Conservation (phyloP, 805 yeast genomes). For the Maudiozyma serrabonitensis region DNA sequence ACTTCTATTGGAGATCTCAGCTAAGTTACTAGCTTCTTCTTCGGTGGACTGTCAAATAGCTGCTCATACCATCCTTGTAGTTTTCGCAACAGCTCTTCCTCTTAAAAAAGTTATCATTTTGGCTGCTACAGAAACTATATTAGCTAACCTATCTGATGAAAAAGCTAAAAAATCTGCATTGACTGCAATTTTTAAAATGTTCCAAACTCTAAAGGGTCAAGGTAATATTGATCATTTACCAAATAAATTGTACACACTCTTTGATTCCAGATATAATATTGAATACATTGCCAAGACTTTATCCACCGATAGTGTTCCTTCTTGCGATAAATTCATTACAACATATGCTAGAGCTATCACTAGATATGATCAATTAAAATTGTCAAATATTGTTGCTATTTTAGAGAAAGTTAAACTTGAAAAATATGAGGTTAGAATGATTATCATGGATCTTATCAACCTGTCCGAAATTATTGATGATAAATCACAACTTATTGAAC, state of each 20-base stretch:
- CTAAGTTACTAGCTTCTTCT: constrained; percentile 40
- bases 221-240: constrained; percentile 35
- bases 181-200: constrained; percentile 38
- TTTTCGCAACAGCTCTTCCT: constrained; percentile 63
- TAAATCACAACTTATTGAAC: constrained; percentile 30
- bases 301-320: constrained; percentile 14
- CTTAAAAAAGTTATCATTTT: constrained; percentile 42
- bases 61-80: constrained; percentile 74
- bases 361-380: constrained; percentile 34
- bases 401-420: constrained; percentile 29
- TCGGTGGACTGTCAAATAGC: constrained; percentile 63
- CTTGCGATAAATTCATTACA: constrained; percentile 34
- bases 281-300: constrained; percentile 17
- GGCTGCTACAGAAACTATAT: constrained; percentile 54
- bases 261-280: constrained; percentile 17
- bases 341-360: constrained; percentile 36
- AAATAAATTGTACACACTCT: constrained; percentile 29
- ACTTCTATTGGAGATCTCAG: constrained; percentile 46
- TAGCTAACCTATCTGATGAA: constrained; percentile 34
- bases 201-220: constrained; percentile 37
- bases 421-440: constrained; percentile 30
- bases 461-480: constrained; percentile 31
- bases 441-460: constrained; percentile 32
- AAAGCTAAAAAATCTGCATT: constrained; percentile 37
- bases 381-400: constrained; percentile 29